Percentiles rank a stretch among this genome's conserved stretches.
These are phyloP conservation scores for Mycosphaerella arachidis DNA, from an alignment of 2,329 filamentous ascomycete species.

Conservation along the genomic window DNA sequence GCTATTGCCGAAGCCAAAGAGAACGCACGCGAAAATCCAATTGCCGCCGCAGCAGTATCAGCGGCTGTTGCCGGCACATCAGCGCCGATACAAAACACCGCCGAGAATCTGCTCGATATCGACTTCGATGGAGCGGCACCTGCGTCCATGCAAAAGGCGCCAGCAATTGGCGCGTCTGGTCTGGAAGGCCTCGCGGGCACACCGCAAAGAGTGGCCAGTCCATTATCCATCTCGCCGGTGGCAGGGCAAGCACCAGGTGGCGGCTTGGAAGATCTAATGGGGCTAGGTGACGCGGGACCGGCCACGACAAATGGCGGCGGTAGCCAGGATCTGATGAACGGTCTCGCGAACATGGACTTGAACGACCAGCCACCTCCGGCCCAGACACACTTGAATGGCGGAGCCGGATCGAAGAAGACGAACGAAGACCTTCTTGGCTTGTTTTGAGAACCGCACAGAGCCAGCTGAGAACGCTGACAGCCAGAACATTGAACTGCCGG, in stretches of 20 bases:
- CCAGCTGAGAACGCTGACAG: background rate
- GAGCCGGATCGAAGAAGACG: slow-evolving; percentile 44
- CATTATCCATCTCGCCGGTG: slow-evolving; percentile 45
- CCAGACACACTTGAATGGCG: slow-evolving; percentile 52
- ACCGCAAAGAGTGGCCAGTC: slow-evolving; percentile 65
- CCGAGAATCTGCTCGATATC: slow-evolving; percentile 93
- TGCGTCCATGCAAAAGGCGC: slow-evolving; percentile 71
- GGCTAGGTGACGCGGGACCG: slow-evolving; percentile 48
- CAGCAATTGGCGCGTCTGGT: slow-evolving; percentile 46
- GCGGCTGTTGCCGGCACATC: slow-evolving; percentile 52
- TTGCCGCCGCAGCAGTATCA: slow-evolving; percentile 76
- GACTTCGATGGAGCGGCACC: slow-evolving; percentile 92
- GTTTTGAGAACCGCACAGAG: slow-evolving; percentile 38
- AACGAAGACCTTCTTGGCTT: slow-evolving; percentile 55
- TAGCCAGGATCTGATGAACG: slow-evolving; percentile 64
- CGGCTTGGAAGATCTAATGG: slow-evolving; percentile 78
- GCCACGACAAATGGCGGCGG: slow-evolving; percentile 23
- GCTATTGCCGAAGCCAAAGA: slow-evolving; percentile 95
- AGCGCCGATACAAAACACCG: slow-evolving; percentile 61
- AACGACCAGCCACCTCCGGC: slow-evolving; percentile 63
- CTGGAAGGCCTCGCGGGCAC: slow-evolving; percentile 58
- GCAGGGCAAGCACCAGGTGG: slow-evolving; percentile 39
- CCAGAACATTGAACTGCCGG: background rate
- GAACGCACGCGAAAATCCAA: slow-evolving; percentile 87
- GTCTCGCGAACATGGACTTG: slow-evolving; percentile 78